These are phyloP conservation scores for Fusarium algeriense DNA, from an alignment of 2,329 filamentous ascomycete genomes.

Conservation along the genomic window DNA sequence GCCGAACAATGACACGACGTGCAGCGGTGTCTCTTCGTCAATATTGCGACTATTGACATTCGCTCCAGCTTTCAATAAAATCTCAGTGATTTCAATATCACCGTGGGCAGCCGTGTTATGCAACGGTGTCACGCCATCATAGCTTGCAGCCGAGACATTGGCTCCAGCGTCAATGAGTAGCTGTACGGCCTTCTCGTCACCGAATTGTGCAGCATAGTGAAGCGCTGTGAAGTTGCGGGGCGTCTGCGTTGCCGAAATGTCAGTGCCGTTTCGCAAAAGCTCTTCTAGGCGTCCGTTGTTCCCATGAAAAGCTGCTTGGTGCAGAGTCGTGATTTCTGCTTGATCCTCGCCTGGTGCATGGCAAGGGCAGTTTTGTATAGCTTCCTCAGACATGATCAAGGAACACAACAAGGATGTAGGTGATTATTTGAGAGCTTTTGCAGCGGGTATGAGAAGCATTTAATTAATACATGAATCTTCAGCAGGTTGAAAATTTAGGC, in stretches of 20 bases:
- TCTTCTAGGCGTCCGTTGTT: not conserved
- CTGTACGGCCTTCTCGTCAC: not conserved
- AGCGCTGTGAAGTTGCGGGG: not conserved
- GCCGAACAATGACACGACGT: not conserved
- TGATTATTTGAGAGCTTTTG: no score
- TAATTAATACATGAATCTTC: not conserved
- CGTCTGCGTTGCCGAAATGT: not conserved
- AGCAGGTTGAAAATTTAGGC: no score
- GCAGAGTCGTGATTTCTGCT: not conserved
- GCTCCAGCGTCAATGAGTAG: not conserved
- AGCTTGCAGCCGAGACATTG: not conserved
- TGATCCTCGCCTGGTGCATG: not conserved
- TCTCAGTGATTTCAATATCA: not conserved
- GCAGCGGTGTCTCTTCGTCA: not conserved
- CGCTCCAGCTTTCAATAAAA: not conserved
- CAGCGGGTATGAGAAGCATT: not conserved
- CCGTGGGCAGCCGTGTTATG: not conserved
- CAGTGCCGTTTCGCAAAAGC: not conserved
- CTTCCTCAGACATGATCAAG: not conserved
- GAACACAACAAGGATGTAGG: no score
- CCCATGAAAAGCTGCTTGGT: conserved; percentile 4
- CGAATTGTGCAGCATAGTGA: not conserved
- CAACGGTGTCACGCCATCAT: not conserved
- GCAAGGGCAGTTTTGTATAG: not conserved
- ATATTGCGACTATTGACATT: not conserved